These are phyloP conservation scores for Globisporangium mamillatum DNA, from an alignment of 352 stramenopile species.

Conservation along the genomic window DNA sequence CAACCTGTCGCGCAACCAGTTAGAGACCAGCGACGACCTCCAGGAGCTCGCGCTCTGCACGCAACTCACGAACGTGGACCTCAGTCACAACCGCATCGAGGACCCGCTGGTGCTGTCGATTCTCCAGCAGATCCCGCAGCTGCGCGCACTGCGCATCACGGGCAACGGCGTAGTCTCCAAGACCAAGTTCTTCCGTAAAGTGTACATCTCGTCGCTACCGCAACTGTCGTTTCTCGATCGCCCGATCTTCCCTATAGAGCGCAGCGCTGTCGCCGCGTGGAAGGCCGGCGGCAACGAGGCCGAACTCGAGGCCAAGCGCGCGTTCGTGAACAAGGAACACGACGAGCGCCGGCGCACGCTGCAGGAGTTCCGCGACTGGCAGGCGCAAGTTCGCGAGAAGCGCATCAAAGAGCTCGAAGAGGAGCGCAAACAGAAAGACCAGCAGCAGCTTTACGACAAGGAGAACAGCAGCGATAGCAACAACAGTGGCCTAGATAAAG, in stretches of 20 bases:
- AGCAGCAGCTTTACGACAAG: constrained; percentile 33
- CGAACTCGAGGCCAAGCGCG: constrained; percentile 71
- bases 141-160: constrained; percentile 74
- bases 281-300: constrained; percentile 83
- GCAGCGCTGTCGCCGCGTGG: constrained; percentile 83
- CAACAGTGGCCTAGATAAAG: constrained; percentile 10
- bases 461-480: constrained; percentile 14
- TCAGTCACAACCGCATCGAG: constrained; percentile 91
- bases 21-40: constrained; percentile 73
- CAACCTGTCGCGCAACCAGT: constrained; percentile 82
- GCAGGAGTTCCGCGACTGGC: constrained; percentile 81
- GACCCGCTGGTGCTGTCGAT: constrained; percentile 78
- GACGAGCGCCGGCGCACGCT: constrained; percentile 59
- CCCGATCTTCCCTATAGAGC: constrained; percentile 92
- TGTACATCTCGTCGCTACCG: constrained; percentile 83
- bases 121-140: constrained; percentile 72
- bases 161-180: constrained; percentile 91
- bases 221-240: constrained; percentile 92
- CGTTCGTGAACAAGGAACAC: constrained; percentile 79
- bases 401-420: constrained; percentile 54
- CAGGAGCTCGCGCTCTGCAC: constrained; percentile 65
- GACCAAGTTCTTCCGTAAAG: constrained; percentile 93
- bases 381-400: constrained; percentile 61
- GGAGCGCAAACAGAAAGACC: constrained; percentile 23
- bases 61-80: constrained; percentile 88